Evolutionary conservation across 106 monocot genomes (phyloP).

Genomic region (Dioscorea dumetorum): DNA sequence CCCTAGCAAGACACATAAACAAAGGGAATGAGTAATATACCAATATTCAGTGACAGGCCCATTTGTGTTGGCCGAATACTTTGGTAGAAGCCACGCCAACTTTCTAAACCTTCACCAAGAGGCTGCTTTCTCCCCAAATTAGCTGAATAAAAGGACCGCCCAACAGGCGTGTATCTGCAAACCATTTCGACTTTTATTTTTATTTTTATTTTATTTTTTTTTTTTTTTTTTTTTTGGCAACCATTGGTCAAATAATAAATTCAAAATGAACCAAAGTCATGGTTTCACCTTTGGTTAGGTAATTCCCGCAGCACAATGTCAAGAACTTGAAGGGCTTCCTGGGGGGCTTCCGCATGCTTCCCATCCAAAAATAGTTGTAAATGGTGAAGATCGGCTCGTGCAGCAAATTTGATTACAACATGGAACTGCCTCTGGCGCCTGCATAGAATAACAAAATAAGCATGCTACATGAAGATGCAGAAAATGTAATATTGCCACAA

Average conservation of each 20-base stretch:
- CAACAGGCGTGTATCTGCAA: slow-evolving; percentile 69
- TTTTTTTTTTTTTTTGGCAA: no score
- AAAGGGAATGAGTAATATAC: slow-evolving; percentile 14
- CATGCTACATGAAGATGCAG: neutral
- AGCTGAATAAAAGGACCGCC: slow-evolving; percentile 84
- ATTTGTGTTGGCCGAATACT: slow-evolving; percentile 91
- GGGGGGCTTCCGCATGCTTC: slow-evolving; percentile 76
- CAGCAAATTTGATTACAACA: slow-evolving; percentile 71
- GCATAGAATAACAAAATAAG: slow-evolving; percentile 1
- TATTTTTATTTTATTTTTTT: no score
- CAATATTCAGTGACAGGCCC: slow-evolving; percentile 89
- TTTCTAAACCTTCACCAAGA: slow-evolving; percentile 79
- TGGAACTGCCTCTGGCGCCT: slow-evolving; percentile 48
- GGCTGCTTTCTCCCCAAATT: slow-evolving; percentile 49
- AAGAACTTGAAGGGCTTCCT: slow-evolving; percentile 84
- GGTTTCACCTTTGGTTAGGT: slow-evolving; percentile 35
- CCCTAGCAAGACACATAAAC: no score
- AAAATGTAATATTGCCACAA: no score
- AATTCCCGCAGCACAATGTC: slow-evolving; percentile 80
- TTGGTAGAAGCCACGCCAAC: slow-evolving; percentile 93
- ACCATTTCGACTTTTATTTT: neutral
- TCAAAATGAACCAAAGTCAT: no score
- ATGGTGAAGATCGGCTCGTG: slow-evolving; percentile 75
- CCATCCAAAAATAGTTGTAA: slow-evolving; percentile 60
- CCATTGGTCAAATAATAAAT: no score